Evolutionary conservation across 2,329 filamentous ascomycete genomes (phyloP).

Genomic region (Alternaria arbusti): DNA sequence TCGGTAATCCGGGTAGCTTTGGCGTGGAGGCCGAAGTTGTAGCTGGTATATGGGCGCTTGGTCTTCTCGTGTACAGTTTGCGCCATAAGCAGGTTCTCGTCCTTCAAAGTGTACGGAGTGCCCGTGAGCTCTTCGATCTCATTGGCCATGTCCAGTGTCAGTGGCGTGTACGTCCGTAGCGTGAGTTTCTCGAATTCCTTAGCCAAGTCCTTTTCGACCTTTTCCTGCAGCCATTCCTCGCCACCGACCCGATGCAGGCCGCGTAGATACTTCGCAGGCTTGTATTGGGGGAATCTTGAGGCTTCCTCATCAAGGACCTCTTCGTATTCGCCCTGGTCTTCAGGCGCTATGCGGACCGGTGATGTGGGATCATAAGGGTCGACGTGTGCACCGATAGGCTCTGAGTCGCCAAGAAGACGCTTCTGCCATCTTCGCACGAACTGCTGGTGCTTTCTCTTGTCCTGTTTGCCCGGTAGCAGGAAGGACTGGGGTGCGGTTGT

Average conservation of each 20-base stretch:
- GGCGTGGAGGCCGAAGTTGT: slow-evolving; percentile 33
- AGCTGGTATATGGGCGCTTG: slow-evolving; percentile 41
- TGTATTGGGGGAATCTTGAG: slow-evolving; percentile 10
- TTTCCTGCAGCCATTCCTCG: slow-evolving; percentile 51
- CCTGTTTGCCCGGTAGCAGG: slow-evolving; percentile 37
- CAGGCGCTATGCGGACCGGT: slow-evolving; percentile 44
- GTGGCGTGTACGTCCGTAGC: slow-evolving; percentile 39
- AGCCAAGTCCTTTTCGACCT: slow-evolving; percentile 37
- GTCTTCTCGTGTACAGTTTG: slow-evolving; percentile 39
- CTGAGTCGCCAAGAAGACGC: slow-evolving; percentile 43
- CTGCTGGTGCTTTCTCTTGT: slow-evolving; percentile 46
- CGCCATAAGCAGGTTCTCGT: slow-evolving; percentile 38
- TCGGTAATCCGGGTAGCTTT: slow-evolving; percentile 19
- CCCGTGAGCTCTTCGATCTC: slow-evolving; percentile 40
- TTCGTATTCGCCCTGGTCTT: slow-evolving; percentile 44
- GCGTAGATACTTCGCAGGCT: slow-evolving; percentile 10
- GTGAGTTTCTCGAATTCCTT: slow-evolving; percentile 45
- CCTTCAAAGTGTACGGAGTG: slow-evolving; percentile 37
- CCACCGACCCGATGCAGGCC: slow-evolving; percentile 62
- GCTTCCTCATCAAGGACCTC: slow-evolving; percentile 40
- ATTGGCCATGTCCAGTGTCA: slow-evolving; percentile 38
- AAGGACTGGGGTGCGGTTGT: slow-evolving; percentile 33
- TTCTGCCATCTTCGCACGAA: slow-evolving; percentile 47
- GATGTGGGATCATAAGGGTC: slow-evolving; percentile 47
- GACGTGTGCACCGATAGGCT: slow-evolving; percentile 47